Conservation (phyloP, 805 yeast species). For the Suhomyces faveliae region DNA sequence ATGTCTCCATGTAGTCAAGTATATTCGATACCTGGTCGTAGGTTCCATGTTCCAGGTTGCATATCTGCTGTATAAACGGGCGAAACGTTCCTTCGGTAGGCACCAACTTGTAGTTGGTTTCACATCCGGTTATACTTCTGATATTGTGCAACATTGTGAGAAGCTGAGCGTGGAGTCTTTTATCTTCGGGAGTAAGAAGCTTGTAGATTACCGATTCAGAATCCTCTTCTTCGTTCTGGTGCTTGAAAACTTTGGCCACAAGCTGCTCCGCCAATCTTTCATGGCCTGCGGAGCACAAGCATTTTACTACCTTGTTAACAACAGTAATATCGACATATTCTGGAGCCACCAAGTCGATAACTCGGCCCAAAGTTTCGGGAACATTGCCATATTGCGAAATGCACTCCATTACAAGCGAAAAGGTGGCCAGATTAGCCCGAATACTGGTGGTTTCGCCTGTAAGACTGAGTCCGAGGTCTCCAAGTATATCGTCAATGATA, state of each 20-base stretch:
- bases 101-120: conserved; percentile 9
- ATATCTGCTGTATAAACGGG: conserved; percentile 15
- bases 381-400: conserved; percentile 5
- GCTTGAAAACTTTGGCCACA: conserved; percentile 8
- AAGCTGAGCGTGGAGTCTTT: conserved; percentile 13
- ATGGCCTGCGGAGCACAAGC: conserved; percentile 12
- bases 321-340: conserved; percentile 17
- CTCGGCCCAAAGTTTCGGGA: background rate
- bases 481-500: conserved; percentile 22
- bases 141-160: conserved; percentile 16
- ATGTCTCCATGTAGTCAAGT: conserved; percentile 20
- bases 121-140: conserved; percentile 10
- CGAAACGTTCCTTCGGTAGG: conserved; percentile 29
- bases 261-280: conserved; percentile 13
- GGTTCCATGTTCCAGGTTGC: background rate
- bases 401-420: conserved; percentile 16
- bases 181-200: conserved; percentile 23
- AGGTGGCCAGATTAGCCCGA: conserved; percentile 19
- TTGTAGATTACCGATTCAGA: conserved; percentile 17
- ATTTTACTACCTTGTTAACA: conserved; percentile 18
- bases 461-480: background rate
- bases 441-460: background rate
- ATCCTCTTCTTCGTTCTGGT: conserved; percentile 2
- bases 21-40: conserved; percentile 4
- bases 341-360: background rate